Evolutionary conservation across 495 filamentous ascomycete species (phyloP), one percentile per base, ranked within the genome.

Genomic region (Talaromyces liani): DNA sequence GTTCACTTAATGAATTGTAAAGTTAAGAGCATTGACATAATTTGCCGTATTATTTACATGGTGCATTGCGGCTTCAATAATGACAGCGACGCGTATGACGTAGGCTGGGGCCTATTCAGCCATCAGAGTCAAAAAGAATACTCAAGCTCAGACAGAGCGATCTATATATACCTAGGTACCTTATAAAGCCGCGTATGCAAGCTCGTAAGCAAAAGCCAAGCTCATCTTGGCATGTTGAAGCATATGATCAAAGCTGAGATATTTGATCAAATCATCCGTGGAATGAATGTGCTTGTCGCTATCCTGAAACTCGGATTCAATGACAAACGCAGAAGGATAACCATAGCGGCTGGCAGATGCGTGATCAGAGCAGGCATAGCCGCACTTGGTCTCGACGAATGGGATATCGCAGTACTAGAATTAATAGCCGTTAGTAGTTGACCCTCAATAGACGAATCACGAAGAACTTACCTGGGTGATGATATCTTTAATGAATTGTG

Each of bases 291-390:
- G 86, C 73, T 91, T 86, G 72, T 96, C 90, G 29, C 84, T 90
- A 69, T 94, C 84, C 73, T 88, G 85, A 68, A 97, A 95, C 27
- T 88, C 86, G 24, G 88, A 90, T 75, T 99, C 94, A 63, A 97
- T 97, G 12, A 97, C 95, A 69, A 98, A 97, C 24, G 94, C 92
- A 0, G 91, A 91, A 0, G 94, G 91, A 68, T 98, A 99, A 24
- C 94, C 94, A 55, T 92, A 93, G 77, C 96, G 94, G 68, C 88
- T 92, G 24, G 94, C 95, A n/a, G 88, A 93, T 12, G 94, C 94
- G 70, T 99, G 95, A 71, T 98, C 94, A 4, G 90, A 94, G 81
- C 94, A 98, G 24, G 95, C 94, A 69, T 98, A 98, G 27, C 95
- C 95, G 73, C 94, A 99, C 77, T 93, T 90, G 25, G 93, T 97